Evolutionary conservation across 352 stramenopile species (phyloP).

Genomic region (Phytophthora brassicae): DNA sequence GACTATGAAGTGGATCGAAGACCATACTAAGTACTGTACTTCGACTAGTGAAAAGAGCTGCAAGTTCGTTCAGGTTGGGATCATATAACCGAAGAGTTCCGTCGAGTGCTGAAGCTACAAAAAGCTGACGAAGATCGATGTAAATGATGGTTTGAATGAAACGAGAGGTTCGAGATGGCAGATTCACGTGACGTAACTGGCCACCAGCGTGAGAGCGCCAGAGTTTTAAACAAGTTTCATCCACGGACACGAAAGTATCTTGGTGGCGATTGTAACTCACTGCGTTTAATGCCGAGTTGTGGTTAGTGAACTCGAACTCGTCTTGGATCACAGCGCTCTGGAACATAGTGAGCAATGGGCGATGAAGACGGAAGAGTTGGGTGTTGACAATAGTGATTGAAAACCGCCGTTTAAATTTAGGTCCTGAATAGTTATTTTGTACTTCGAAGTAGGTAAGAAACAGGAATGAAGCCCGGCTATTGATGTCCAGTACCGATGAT

Average conservation of each 20-base stretch:
- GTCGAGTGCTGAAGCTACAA: constrained; percentile 63
- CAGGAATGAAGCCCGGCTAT: too few species aligned
- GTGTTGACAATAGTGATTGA: too few species aligned
- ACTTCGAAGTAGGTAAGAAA: too few species aligned
- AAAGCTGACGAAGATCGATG: constrained; percentile 59
- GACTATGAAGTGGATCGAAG: constrained; percentile 54
- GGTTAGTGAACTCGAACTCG: constrained; percentile 52
- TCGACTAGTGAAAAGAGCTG: constrained; percentile 48
- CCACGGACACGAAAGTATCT: constrained; percentile 64
- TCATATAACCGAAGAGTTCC: constrained; percentile 69
- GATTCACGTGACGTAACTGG: constrained; percentile 49
- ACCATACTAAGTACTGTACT: constrained; percentile 55
- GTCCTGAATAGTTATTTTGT: too few species aligned
- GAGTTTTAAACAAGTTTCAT: constrained; percentile 50
- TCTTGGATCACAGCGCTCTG: constrained; percentile 75
- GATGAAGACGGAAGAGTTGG: too few species aligned
- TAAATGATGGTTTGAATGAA: constrained; percentile 71
- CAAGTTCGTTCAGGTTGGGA: constrained; percentile 53
- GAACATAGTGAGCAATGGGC: too few species aligned
- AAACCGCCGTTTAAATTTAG: too few species aligned
- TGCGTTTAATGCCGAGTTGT: constrained; percentile 59
- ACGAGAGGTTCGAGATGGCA: constrained; percentile 51
- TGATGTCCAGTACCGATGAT: too few species aligned
- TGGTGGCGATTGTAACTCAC: constrained; percentile 74
- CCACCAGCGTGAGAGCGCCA: constrained; percentile 33